Base-by-base conservation (phyloP, 2,329 filamentous ascomycete genomes). In the Fusarium proliferatum region DNA sequence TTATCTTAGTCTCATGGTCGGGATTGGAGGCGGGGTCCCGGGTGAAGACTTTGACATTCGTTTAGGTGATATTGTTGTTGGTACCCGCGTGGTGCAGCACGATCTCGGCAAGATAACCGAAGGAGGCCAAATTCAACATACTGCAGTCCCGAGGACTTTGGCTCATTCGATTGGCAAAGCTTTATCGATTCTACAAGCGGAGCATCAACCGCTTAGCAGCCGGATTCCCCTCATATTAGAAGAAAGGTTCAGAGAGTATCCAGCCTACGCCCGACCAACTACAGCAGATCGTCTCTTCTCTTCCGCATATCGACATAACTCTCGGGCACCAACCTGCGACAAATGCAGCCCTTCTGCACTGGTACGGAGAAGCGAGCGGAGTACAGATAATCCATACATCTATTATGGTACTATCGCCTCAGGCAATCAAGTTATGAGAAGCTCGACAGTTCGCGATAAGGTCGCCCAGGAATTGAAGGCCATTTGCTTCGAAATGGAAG, bases 231-330 rank as follows among this genome's bases (percentile, higher is more conserved):
- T 16, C 19, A 59, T 49, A 5, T 9, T 49, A 2, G 2, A 38
- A 0, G 15, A 49, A 2, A 30, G 0, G 8, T 28, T 59, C 9
- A 2, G 3, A 2, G 2, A 6, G 2, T 2, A 2, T 13, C n/a
- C 19, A 2, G 2, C 0, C 5, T 59, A 59, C 19, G 1, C 12
- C 41, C 56, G 56, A 1, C 56, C 56, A 28, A 30, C 10, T 26
- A n/a, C 42, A 16, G 13, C 12, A 9, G 56, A 59, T 13, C 30
- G n/a, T 19, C 23, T 58, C 0, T 58, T 48, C 42, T 0, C 1
- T 6, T 0, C 56, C 5, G 3, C 0, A 5, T 58, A 49, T 38
- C 16, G 0, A 3, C 55, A 58, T 5, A 6, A 2, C 11, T 4
- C 28, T 28, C 3, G 0, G 12, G 21, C 17, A 1, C 5, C 2